These are phyloP conservation scores for Amaranthus palmeri DNA, from an alignment of 148 eudicot species.

Conservation along the genomic window DNA sequence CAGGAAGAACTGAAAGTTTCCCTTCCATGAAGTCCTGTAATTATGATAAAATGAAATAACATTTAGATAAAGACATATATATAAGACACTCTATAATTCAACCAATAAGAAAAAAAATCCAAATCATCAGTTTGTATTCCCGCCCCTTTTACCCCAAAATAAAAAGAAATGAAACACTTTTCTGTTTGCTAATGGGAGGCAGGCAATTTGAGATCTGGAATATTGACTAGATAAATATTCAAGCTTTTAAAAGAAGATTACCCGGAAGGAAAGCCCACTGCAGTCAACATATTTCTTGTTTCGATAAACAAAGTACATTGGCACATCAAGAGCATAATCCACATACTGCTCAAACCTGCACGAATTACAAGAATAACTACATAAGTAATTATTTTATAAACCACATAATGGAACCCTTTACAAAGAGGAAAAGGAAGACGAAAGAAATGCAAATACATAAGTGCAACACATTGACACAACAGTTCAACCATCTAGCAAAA, in stretches of 20 bases:
- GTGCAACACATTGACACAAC: not conserved
- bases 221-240: not conserved
- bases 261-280: constrained; percentile 89
- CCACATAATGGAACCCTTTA: not conserved
- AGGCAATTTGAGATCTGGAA: constrained; percentile 1
- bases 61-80: not conserved
- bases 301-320: constrained; percentile 91
- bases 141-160: not conserved
- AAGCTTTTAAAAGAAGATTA: constrained; percentile 27
- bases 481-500: not conserved
- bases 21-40: constrained; percentile 86
- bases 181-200: not conserved
- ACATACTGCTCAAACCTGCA: constrained; percentile 93
- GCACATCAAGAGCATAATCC: constrained; percentile 94
- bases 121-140: not conserved
- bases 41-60: not conserved
- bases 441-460: not conserved
- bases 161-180: not conserved
- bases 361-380: constrained; percentile 8
- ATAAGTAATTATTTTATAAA: not conserved
- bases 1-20: constrained; percentile 84
- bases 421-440: constrained; percentile 3
- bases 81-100: not conserved
- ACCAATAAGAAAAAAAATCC: not conserved
- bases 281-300: constrained; percentile 82